Evolutionary conservation across 306 rosid species (phyloP).

Genomic region (Corylus americana): DNA sequence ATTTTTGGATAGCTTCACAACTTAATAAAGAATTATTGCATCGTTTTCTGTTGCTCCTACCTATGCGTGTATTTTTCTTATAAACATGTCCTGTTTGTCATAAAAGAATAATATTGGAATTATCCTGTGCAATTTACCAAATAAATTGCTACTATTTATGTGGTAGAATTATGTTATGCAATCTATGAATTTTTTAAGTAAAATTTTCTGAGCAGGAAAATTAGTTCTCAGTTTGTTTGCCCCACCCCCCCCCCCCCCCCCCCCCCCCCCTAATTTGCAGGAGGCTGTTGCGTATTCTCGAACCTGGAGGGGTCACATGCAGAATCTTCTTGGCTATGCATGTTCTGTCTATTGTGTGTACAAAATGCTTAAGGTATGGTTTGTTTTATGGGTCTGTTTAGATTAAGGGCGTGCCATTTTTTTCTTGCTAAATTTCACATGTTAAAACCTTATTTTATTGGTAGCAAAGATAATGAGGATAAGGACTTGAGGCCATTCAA

Average conservation of each 20-base stretch:
- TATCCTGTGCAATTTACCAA: background rate
- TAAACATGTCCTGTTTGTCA: background rate
- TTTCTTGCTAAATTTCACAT: background rate
- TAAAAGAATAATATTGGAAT: background rate
- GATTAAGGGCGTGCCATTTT: background rate
- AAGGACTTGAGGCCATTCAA: background rate
- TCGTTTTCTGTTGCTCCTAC: background rate
- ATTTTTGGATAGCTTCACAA: background rate
- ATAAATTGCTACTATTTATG: background rate
- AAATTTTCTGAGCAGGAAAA: conserved; percentile 14
- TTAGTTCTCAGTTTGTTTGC: conserved; percentile 23
- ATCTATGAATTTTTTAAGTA: background rate
- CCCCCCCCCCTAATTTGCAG: conserved; percentile 38
- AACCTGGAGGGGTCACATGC: conserved; percentile 98
- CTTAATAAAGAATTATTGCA: background rate
- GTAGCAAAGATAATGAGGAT: background rate
- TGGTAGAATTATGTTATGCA: conserved; percentile 8
- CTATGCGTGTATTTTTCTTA: background rate
- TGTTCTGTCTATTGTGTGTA: conserved; percentile 96
- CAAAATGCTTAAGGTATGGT: conserved; percentile 90
- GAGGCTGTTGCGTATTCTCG: conserved; percentile 99
- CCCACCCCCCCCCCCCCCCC: too few relatives aligned
- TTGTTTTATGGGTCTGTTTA: background rate
- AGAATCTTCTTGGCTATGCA: conserved; percentile 95
- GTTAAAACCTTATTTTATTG: background rate